Percentiles rank a stretch among this genome's conserved stretches.
These are phyloP conservation scores for Peniophora sp. DNA, from an alignment of 1,284 basidiomycete genomes.

Conservation along the genomic window DNA sequence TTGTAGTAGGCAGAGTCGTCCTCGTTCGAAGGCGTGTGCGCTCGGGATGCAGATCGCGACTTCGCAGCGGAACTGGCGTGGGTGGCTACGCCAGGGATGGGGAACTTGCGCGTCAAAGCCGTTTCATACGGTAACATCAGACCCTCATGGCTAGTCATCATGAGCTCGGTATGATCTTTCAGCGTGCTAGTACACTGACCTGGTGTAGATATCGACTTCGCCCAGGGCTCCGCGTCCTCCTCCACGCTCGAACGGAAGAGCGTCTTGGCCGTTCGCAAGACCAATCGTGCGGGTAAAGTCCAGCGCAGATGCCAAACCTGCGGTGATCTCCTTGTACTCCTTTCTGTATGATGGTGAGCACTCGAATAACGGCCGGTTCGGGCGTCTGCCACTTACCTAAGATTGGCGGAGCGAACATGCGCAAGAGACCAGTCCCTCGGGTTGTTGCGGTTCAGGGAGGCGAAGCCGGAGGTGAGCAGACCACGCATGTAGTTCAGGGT, in stretches of 20 bases:
- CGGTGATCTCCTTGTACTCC: constrained; percentile 83
- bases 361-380: neutral
- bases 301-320: constrained; percentile 82
- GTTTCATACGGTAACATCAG: constrained; percentile 92
- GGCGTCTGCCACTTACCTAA: constrained; percentile 40
- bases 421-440: constrained; percentile 89
- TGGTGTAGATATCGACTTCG: constrained; percentile 93
- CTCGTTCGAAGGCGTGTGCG: neutral
- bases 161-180: neutral
- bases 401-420: constrained; percentile 79
- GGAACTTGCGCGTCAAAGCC: constrained; percentile 73
- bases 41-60: constrained; percentile 8
- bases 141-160: constrained; percentile 72
- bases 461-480: constrained; percentile 86
- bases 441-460: constrained; percentile 84
- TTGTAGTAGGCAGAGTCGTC: constrained; percentile 56
- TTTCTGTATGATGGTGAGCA: constrained; percentile 28
- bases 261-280: constrained; percentile 44
- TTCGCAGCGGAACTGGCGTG: constrained; percentile 13
- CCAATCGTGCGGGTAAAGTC: constrained; percentile 92
- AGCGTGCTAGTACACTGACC: too few species aligned
- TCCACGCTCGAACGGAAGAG: constrained; percentile 53
- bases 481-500: constrained; percentile 92
- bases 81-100: constrained; percentile 24
- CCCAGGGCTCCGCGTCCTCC: constrained; percentile 71